Conservation (phyloP, 2,329 filamentous ascomycete genomes). For the Neofusicoccum sp. region DNA sequence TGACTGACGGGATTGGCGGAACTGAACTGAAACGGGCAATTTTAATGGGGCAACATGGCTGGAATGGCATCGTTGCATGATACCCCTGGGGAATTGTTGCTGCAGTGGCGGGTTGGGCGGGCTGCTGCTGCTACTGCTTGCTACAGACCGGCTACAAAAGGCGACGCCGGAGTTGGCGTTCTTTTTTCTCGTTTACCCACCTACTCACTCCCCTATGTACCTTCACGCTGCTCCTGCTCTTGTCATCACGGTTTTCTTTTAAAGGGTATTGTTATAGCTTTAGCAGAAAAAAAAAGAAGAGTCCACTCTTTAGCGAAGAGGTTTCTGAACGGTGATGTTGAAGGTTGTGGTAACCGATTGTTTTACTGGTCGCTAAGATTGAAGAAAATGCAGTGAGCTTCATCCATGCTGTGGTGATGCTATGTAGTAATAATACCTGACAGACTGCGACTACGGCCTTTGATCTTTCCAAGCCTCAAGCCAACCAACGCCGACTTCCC, state of each 20-base stretch:
- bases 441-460: too few relatives aligned
- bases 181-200: background rate
- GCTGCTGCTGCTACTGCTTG: background rate
- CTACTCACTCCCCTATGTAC: background rate
- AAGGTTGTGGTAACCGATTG: too few relatives aligned
- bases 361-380: too few relatives aligned
- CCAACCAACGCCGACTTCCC: too few relatives aligned
- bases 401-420: too few relatives aligned
- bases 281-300: background rate
- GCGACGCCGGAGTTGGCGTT: background rate
- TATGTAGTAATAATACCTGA: too few relatives aligned
- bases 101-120: background rate
- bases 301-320: background rate
- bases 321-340: too few relatives aligned
- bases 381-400: too few relatives aligned
- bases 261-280: background rate
- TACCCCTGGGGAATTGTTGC: background rate
- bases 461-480: too few relatives aligned
- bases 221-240: background rate
- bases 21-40: too few relatives aligned
- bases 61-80: constrained; percentile 3
- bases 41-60: constrained; percentile 2
- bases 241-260: background rate
- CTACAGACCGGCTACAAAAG: background rate
- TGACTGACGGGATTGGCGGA: background rate